Evolutionary conservation across 2,329 filamentous ascomycete genomes (phyloP).

Genomic region (Apiospora hydei): DNA sequence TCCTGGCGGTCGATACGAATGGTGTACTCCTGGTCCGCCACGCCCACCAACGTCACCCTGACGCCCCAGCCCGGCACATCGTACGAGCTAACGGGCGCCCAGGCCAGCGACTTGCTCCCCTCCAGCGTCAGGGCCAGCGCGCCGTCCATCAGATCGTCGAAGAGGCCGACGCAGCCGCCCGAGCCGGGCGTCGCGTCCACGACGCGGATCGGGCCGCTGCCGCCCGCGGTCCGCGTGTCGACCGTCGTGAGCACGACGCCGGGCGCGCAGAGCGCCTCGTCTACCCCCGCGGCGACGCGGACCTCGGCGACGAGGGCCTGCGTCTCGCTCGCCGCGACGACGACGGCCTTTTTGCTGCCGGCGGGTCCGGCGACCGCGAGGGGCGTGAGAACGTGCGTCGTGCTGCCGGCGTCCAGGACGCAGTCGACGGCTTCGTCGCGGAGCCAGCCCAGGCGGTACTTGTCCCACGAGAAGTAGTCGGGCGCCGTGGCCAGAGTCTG

Average conservation of each 20-base stretch:
- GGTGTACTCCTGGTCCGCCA: background rate
- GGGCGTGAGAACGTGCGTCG: background rate
- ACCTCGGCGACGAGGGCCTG: background rate
- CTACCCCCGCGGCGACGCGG: background rate
- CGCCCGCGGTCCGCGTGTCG: background rate
- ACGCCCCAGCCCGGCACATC: background rate
- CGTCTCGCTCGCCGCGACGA: background rate
- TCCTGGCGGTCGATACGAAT: background rate
- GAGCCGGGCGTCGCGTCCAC: background rate
- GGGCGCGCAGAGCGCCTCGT: background rate
- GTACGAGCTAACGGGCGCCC: background rate
- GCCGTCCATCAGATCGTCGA: background rate
- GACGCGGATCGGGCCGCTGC: background rate
- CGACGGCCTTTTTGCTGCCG: background rate
- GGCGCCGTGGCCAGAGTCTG: background rate
- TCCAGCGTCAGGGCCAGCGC: background rate
- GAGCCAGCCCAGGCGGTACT: slow-evolving; percentile 12
- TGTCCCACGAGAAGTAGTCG: slow-evolving; percentile 12
- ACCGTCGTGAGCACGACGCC: background rate
- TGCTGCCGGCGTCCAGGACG: background rate
- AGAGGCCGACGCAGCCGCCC: background rate
- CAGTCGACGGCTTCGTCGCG: background rate
- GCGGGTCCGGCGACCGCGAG: slow-evolving; percentile 28
- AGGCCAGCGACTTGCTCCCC: background rate
- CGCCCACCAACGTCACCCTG: background rate